These are phyloP conservation scores for Nannizziopsis barbatae DNA, from an alignment of 2,329 filamentous ascomycete genomes.

Conservation along the genomic window DNA sequence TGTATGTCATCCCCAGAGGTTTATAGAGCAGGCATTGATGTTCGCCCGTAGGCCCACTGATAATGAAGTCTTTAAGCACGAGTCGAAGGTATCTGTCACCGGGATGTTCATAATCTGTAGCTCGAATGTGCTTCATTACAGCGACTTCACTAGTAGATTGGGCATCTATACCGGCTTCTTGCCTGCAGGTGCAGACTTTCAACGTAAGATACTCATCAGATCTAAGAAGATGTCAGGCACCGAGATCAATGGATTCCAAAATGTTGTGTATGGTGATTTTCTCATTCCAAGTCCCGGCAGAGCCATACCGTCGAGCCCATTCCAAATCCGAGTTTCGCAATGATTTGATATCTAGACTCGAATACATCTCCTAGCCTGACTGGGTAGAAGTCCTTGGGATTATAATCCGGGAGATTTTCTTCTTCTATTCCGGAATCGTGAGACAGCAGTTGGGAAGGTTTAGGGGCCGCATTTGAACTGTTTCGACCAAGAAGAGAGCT, in stretches of 20 bases:
- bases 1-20: slow-evolving; percentile 8
- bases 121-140: neutral
- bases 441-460: no score
- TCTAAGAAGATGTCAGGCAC: no score
- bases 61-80: slow-evolving; percentile 10
- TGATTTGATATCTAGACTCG: slow-evolving; percentile 10
- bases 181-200: no score
- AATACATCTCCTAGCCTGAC: slow-evolving; percentile 1
- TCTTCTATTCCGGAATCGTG: no score
- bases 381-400: slow-evolving; percentile 5
- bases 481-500: no score
- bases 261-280: no score
- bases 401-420: neutral
- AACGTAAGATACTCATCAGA: no score
- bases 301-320: slow-evolving; percentile 17
- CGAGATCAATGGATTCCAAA: no score
- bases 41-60: slow-evolving; percentile 4
- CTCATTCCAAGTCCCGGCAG: slow-evolving; percentile 8
- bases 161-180: no score
- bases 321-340: slow-evolving; percentile 17
- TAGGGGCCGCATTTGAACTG: no score
- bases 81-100: slow-evolving; percentile 3
- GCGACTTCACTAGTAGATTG: neutral
- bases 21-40: slow-evolving; percentile 9
- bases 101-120: slow-evolving; percentile 6